Percentiles rank a stretch among this genome's conserved stretches.
Conservation (phyloP, 371 early-diverging fungal species). For the Mortierella polycephala region DNA sequence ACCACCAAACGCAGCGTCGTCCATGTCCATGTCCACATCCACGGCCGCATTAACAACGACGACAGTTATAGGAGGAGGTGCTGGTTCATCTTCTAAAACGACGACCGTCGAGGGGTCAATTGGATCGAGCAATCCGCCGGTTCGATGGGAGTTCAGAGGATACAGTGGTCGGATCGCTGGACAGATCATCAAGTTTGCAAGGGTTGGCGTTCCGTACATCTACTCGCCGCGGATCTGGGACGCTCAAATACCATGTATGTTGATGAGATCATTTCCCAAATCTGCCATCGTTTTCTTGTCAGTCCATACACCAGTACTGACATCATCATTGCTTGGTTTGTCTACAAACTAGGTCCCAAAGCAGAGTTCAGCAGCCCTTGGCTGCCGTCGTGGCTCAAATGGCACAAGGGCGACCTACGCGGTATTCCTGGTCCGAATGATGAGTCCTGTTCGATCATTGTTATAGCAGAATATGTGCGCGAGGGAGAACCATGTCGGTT, state of each 20-base stretch:
- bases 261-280: background rate
- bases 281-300: too few species aligned
- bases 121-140: conserved; percentile 18
- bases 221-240: conserved; percentile 74
- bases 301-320: too few species aligned
- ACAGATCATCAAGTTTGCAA: conserved; percentile 63
- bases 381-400: conserved; percentile 72
- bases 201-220: conserved; percentile 62
- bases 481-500: conserved; percentile 56
- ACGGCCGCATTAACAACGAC: background rate
- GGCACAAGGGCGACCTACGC: conserved; percentile 66
- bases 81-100: conserved; percentile 7
- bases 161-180: conserved; percentile 68
- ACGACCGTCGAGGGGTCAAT: background rate
- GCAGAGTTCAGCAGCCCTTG: conserved; percentile 68
- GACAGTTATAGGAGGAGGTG: background rate
- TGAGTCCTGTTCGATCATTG: conserved; percentile 57
- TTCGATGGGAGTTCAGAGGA: conserved; percentile 73
- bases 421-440: conserved; percentile 66
- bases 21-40: background rate
- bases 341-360: conserved; percentile 55
- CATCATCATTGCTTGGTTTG: too few species aligned
- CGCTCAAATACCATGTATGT: conserved; percentile 67
- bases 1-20: conserved; percentile 7
- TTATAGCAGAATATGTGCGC: conserved; percentile 66